A percentile compares a stretch with the other conserved stretches of the same genome.
Conservation (phyloP, 768 basidiomycete species). For the Boletus vinaceobasis region DNA sequence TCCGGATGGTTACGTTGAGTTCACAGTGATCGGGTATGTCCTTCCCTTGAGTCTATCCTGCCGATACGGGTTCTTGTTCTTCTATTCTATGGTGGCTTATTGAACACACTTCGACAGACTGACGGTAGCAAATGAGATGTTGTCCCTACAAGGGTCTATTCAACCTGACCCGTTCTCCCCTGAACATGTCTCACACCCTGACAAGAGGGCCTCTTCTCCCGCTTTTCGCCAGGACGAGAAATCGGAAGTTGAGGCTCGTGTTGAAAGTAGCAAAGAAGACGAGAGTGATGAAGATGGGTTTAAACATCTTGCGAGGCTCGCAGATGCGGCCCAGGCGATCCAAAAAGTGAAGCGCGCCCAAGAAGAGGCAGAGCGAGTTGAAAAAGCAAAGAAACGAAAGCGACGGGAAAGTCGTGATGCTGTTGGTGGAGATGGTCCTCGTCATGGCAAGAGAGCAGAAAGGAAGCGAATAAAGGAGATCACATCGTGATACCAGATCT, state of each 20-base stretch:
- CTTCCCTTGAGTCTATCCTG: not conserved
- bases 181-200: slow-evolving; percentile 42
- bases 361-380: slow-evolving; percentile 26
- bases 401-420: slow-evolving; percentile 20
- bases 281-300: slow-evolving; percentile 33
- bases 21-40: slow-evolving; percentile 78
- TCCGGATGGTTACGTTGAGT: slow-evolving; percentile 62
- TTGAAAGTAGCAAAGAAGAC: slow-evolving; percentile 7
- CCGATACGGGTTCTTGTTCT: not conserved
- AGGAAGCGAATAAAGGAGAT: slow-evolving; percentile 15
- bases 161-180: slow-evolving; percentile 73
- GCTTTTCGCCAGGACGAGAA: slow-evolving; percentile 7
- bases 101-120: slow-evolving; percentile 45
- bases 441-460: slow-evolving; percentile 6
- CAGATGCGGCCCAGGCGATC: slow-evolving; percentile 28
- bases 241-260: slow-evolving; percentile 17
- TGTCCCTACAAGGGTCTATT: slow-evolving; percentile 83
- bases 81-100: not conserved
- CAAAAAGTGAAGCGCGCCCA: slow-evolving; percentile 23
- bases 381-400: slow-evolving; percentile 32
- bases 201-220: slow-evolving; percentile 6
- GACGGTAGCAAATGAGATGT: slow-evolving; percentile 90
- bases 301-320: slow-evolving; percentile 27
- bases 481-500: slow-evolving; percentile 3
- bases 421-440: slow-evolving; percentile 4